Percentiles rank a stretch among this genome's conserved stretches.
Evolutionary conservation across 169 alveolate species (phyloP).

Genomic region (Plasmodium coatneyi): DNA sequence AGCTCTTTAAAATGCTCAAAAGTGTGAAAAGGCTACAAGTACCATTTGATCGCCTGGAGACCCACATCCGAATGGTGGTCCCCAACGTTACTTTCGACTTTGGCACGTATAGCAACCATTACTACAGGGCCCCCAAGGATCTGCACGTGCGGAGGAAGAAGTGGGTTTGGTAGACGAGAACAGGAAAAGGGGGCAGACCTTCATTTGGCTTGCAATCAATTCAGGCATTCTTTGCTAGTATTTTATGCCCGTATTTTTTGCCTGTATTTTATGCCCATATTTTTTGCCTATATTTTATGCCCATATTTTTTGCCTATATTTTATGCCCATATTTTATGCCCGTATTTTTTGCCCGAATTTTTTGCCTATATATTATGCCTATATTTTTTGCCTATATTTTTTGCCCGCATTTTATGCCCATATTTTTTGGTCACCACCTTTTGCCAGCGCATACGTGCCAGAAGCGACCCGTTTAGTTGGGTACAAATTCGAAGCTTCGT

Average conservation of each 20-base stretch:
- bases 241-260: neutral
- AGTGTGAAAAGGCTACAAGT: constrained; percentile 33
- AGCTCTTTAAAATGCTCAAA: constrained; percentile 51
- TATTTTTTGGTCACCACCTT: neutral
- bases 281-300: neutral
- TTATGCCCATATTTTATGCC: neutral
- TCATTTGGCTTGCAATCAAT: neutral
- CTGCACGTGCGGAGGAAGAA: constrained; percentile 55
- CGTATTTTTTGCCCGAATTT: neutral
- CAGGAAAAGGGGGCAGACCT: too few species aligned
- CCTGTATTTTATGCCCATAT: neutral
- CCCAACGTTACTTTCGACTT: constrained; percentile 45
- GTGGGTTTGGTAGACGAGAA: constrained; percentile 54
- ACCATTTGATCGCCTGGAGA: constrained; percentile 23
- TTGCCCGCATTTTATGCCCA: neutral
- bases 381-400: neutral
- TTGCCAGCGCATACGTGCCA: neutral
- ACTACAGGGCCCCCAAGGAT: constrained; percentile 39
- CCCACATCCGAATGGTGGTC: constrained; percentile 38
- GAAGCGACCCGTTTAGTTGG: neutral
- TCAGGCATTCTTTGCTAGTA: neutral
- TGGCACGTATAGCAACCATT: constrained; percentile 15
- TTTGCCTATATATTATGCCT: neutral
- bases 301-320: neutral
- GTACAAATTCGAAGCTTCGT: neutral